Evolutionary conservation across 2,329 filamentous ascomycete species (phyloP).

Genomic region (Verticillium tricorpus): DNA sequence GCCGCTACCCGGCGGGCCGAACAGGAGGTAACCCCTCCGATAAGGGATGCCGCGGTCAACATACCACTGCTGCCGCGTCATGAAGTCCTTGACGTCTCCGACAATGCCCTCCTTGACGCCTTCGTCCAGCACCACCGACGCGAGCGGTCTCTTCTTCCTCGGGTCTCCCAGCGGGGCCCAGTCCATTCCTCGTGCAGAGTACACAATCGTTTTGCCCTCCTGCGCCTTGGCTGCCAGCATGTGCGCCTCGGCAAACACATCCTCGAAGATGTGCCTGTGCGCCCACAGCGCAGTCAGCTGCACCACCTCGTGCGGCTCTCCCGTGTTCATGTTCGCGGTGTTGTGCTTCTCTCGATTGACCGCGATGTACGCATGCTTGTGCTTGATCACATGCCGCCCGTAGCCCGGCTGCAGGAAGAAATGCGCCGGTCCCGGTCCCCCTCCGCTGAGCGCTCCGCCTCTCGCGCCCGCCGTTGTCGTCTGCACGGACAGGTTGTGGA

Average conservation of each 20-base stretch:
- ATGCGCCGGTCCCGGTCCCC: constrained; percentile 65
- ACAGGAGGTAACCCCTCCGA: constrained; percentile 80
- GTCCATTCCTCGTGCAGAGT: constrained; percentile 76
- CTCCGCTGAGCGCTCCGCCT: constrained; percentile 58
- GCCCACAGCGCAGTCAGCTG: constrained; percentile 89
- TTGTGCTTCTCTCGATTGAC: constrained; percentile 83
- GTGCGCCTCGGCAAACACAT: constrained; percentile 85
- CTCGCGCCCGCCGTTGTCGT: constrained; percentile 44
- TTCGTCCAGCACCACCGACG: constrained; percentile 80
- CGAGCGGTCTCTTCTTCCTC: constrained; percentile 78
- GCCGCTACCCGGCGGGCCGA: constrained; percentile 84
- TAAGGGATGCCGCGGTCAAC: constrained; percentile 93
- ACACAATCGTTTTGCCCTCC: constrained; percentile 91
- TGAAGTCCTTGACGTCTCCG: constrained; percentile 76
- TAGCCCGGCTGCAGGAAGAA: constrained; percentile 91
- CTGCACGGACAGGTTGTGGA: constrained; percentile 55
- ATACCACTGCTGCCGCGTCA: constrained; percentile 79
- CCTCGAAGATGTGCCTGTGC: constrained; percentile 83
- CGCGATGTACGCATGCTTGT: constrained; percentile 79
- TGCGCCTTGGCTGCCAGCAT: constrained; percentile 71
- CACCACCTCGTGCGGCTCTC: constrained; percentile 90
- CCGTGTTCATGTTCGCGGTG: constrained; percentile 75
- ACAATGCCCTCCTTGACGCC: constrained; percentile 81
- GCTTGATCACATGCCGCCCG: constrained; percentile 81
- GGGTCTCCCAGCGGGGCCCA: constrained; percentile 84